Conservation (phyloP, 495 filamentous ascomycete genomes). For the Echria macrotheca region DNA sequence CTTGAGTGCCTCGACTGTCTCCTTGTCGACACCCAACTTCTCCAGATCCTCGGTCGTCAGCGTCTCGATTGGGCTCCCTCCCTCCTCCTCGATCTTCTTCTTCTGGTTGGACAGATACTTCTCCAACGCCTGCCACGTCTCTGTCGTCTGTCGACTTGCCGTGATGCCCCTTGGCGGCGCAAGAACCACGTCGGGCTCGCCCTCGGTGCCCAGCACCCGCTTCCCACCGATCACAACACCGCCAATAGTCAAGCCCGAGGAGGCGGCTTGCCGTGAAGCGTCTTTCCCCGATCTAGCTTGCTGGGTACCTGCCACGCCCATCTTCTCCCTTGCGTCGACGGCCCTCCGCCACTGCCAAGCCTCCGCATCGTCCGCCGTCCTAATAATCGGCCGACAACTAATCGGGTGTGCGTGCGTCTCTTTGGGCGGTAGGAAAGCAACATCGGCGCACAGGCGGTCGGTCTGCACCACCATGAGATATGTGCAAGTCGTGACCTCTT, state of each 20-base stretch:
- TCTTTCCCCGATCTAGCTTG: slow-evolving; percentile 12
- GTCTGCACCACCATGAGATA: slow-evolving; percentile 96
- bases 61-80: slow-evolving; percentile 27
- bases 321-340: slow-evolving; percentile 47
- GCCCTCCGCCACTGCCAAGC: slow-evolving; percentile 52
- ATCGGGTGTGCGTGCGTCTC: slow-evolving; percentile 73
- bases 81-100: slow-evolving; percentile 50
- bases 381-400: slow-evolving; percentile 66
- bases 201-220: slow-evolving; percentile 42
- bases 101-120: slow-evolving; percentile 33
- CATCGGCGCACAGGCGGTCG: slow-evolving; percentile 84
- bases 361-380: slow-evolving; percentile 47
- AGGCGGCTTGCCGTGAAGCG: slow-evolving; percentile 15
- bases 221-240: slow-evolving; percentile 52
- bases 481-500: slow-evolving; percentile 87
- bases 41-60: slow-evolving; percentile 58
- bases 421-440: slow-evolving; percentile 84
- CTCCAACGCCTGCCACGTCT: slow-evolving; percentile 22
- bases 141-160: slow-evolving; percentile 7
- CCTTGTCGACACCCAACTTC: slow-evolving; percentile 63
- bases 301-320: slow-evolving; percentile 38
- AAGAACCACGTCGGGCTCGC: slow-evolving; percentile 28
- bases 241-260: slow-evolving; percentile 36
- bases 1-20: slow-evolving; percentile 59
- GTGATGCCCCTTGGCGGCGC: slow-evolving; percentile 33